phyloP scores from a whole-genome alignment of 2,329 filamentous ascomycete genomes.

The Trichophyton equinum region DNA sequence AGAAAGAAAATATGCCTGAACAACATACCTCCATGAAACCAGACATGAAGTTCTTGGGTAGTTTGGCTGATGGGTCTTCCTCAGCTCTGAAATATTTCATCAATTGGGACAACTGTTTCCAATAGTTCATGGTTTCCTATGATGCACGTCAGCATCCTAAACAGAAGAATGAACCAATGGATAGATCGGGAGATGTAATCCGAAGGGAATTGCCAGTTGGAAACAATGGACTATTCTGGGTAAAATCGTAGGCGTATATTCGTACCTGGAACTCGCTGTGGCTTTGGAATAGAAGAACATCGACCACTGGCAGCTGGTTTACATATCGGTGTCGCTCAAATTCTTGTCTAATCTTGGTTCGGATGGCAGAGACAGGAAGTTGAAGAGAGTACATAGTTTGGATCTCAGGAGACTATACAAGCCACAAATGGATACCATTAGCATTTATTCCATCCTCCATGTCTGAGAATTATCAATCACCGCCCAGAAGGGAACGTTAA shows the following conservation, averaged over 20 bases:
- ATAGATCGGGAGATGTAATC: too few relatives aligned
- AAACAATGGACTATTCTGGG: too few relatives aligned
- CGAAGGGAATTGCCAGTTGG: too few relatives aligned
- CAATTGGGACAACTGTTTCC: slow-evolving; percentile 92
- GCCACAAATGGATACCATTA: slow-evolving; percentile 2
- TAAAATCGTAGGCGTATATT: background rate
- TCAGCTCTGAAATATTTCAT: slow-evolving; percentile 95
- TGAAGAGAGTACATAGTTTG: slow-evolving; percentile 94
- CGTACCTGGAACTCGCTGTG: slow-evolving; percentile 85
- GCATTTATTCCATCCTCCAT: background rate
- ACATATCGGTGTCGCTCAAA: slow-evolving; percentile 94
- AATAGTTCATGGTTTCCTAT: slow-evolving; percentile 97
- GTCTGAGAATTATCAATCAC: background rate
- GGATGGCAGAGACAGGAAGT: slow-evolving; percentile 72
- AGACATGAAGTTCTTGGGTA: slow-evolving; percentile 83
- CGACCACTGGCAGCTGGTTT: slow-evolving; percentile 73
- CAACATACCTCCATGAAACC: slow-evolving; percentile 79
- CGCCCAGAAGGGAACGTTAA: background rate
- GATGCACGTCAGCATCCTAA: background rate
- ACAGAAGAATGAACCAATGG: background rate
- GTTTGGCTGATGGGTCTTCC: slow-evolving; percentile 58
- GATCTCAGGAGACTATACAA: slow-evolving; percentile 74
- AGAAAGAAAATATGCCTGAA: background rate
- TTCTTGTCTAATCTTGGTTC: slow-evolving; percentile 89
- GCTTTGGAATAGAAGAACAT: slow-evolving; percentile 81